Percentiles rank a stretch among this genome's conserved stretches.
These are phyloP conservation scores for Colletotrichum camelliae DNA, from an alignment of 2,329 filamentous ascomycete species.

Conservation along the genomic window DNA sequence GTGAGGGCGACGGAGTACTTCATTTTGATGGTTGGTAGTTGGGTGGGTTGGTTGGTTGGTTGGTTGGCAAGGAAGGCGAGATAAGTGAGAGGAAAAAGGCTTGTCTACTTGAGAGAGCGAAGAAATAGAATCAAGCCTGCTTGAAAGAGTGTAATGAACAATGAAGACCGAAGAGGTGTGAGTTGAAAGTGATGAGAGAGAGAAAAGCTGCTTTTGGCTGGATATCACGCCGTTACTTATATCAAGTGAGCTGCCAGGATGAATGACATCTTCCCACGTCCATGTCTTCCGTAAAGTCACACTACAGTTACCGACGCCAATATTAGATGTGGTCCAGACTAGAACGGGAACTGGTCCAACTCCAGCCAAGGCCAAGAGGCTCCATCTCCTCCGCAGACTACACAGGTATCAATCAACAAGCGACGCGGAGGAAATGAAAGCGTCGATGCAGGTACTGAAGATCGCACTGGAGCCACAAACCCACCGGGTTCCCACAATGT, in stretches of 20 bases:
- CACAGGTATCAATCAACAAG: slow-evolving; percentile 14
- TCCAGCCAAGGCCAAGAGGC: not conserved
- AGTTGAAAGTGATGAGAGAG: not conserved
- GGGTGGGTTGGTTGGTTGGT: not conserved
- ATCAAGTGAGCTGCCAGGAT: not conserved
- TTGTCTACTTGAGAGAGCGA: slow-evolving; percentile 12
- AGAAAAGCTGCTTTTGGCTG: not conserved
- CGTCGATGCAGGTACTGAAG: slow-evolving; percentile 18
- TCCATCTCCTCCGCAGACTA: slow-evolving; percentile 2
- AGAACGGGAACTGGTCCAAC: not conserved
- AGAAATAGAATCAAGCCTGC: slow-evolving; percentile 18
- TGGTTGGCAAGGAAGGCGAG: not conserved
- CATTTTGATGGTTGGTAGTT: not conserved
- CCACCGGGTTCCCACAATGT: slow-evolving; percentile 6
- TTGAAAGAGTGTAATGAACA: slow-evolving; percentile 17
- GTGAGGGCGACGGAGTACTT: slow-evolving; percentile 12
- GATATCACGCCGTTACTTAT: slow-evolving; percentile 12
- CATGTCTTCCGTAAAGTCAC: not conserved
- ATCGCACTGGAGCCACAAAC: slow-evolving; percentile 11
- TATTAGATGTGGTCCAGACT: not conserved
- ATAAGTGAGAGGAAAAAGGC: not conserved
- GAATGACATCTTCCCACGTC: not conserved
- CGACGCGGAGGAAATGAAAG: slow-evolving; percentile 21
- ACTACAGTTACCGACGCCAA: not conserved
- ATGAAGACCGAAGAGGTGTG: not conserved